Evolutionary conservation across 345 rosid species (phyloP).

Genomic region (Eucalyptus urophylla): DNA sequence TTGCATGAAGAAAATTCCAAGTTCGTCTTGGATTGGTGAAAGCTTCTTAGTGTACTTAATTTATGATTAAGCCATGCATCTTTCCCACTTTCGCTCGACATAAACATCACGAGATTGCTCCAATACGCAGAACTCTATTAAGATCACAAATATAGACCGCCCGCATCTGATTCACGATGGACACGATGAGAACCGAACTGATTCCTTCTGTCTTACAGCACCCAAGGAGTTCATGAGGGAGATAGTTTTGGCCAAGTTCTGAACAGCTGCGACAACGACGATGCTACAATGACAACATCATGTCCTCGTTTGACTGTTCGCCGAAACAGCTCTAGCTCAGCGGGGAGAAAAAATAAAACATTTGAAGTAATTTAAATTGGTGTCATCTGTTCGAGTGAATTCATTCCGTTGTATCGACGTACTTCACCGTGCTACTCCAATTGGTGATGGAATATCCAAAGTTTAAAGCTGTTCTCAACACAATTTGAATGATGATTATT

Average conservation of each 20-base stretch:
- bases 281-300: background rate
- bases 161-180: background rate
- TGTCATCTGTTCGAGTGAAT: background rate
- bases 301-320: background rate
- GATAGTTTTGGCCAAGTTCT: constrained; percentile 27
- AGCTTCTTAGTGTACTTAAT: background rate
- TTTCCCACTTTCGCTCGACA: background rate
- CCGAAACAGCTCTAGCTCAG: background rate
- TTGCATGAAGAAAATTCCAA: background rate
- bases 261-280: background rate
- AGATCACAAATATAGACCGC: background rate
- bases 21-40: background rate
- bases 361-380: background rate
- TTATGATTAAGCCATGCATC: background rate
- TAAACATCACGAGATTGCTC: background rate
- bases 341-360: background rate
- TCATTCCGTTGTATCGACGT: background rate
- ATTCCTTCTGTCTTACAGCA: constrained; percentile 15
- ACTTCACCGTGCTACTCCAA: background rate
- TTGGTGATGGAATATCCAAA: background rate
- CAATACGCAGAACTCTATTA: background rate
- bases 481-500: background rate
- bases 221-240: constrained; percentile 37
- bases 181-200: background rate
- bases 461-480: background rate